A percentile compares a stretch with the other conserved stretches of the same genome.
Conservation (phyloP, 108 stramenopile species). For the Pseudonitzschia delicatissima region DNA sequence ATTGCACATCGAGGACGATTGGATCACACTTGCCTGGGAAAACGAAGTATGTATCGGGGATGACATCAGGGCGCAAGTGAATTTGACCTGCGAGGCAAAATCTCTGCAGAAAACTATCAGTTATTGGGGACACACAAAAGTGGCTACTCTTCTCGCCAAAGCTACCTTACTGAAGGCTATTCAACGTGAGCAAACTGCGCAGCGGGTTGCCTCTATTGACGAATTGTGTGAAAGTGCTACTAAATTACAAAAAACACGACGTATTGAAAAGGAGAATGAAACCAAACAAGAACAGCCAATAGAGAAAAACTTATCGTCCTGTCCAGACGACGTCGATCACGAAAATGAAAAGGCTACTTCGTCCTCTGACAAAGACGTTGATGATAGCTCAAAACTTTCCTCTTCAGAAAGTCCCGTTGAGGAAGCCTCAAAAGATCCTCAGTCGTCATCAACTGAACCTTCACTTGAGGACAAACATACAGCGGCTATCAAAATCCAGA, state of each 20-base stretch:
- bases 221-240: background rate
- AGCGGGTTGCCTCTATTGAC: background rate
- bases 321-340: too few relatives aligned
- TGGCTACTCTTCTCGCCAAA: background rate
- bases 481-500: conserved; percentile 3
- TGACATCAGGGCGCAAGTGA: background rate
- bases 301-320: too few relatives aligned
- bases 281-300: too few relatives aligned
- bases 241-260: background rate
- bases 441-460: too few relatives aligned
- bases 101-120: background rate
- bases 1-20: background rate
- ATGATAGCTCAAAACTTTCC: too few relatives aligned
- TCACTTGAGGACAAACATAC: too few relatives aligned
- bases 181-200: background rate
- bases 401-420: too few relatives aligned
- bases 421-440: background rate
- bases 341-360: too few relatives aligned
- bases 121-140: background rate
- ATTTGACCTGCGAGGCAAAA: conserved; percentile 9
- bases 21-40: conserved; percentile 7
- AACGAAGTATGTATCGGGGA: background rate
- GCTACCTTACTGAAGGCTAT: background rate
- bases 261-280: too few relatives aligned
- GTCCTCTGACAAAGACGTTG: too few relatives aligned